Evolutionary conservation across 1,139 yeast species (phyloP), one percentile per base, ranked within the genome.

Genomic region (Sporopachydermia cereana): DNA sequence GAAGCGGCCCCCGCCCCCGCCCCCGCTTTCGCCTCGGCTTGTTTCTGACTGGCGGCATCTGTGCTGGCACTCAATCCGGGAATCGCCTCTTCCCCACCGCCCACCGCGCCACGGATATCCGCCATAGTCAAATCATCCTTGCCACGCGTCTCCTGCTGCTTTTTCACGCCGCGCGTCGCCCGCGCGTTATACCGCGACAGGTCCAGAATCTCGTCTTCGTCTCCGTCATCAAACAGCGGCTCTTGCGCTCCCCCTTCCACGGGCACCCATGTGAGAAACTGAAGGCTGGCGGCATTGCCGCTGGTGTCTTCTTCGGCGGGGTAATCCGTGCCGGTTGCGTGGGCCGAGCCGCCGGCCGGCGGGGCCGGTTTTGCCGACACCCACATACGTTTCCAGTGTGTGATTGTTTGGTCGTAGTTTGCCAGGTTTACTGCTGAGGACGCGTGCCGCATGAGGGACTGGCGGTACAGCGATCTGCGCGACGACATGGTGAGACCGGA

Each of bases 101-200:
- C 75, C n/a, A 72, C 77, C 3, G 77, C 77, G 17, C 76, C 76
- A 54, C 76, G 68, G 24, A 72, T 72, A 50, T 72, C 77, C 16
- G 67, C 73, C 45, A 62, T 69, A 3, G 69, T 62, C 41, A 71
- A 53, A 1, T 68, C 69, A 25, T 55, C 46, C 5, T 39, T 34
- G 2, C 47, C 9, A 5, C 9, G 17, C 17, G 5, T 5, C 9
- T n/a, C 22, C 17, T 7, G 17, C 22, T 5, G 20, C 5, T 47
- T 45, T 39, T 24, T 42, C 47, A 16, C 44, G 47, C 42, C 44
- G 2, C 9, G 45, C 9, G 36, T 39, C 46, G 47, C 50, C 20
- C 46, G 45, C 1, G 50, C 47, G 3, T 53, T 47, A 41, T 45
- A 54, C 4, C 36, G 25, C 3, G 51, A 49, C 5, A 61, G 43